Conservation (phyloP, 2,329 filamentous ascomycete species). For the Basipetospora chlamydospora region DNA sequence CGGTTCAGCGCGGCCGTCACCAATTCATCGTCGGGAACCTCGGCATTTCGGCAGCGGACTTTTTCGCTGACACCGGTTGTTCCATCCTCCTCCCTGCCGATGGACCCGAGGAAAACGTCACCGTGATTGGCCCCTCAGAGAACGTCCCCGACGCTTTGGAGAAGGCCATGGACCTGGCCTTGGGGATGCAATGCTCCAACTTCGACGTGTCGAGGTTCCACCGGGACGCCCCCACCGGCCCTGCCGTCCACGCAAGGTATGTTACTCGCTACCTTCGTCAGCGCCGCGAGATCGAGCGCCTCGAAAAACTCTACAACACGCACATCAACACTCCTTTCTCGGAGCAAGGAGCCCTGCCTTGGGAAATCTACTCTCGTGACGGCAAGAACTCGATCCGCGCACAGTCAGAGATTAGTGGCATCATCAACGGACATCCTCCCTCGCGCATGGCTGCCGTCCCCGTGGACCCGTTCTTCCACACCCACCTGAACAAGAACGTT, state of each 20-base stretch:
- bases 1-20: constrained; percentile 75
- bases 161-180: constrained; percentile 76
- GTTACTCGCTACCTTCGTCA: constrained; percentile 79
- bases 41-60: constrained; percentile 67
- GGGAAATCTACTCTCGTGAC: constrained; percentile 80
- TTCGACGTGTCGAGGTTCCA: constrained; percentile 75
- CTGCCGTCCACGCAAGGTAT: constrained; percentile 67
- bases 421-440: constrained; percentile 62
- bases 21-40: constrained; percentile 88
- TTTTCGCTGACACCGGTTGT: constrained; percentile 83
- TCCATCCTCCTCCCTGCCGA: constrained; percentile 66
- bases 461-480: constrained; percentile 68
- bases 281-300: constrained; percentile 63
- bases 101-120: constrained; percentile 69
- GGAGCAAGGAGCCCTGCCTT: constrained; percentile 55
- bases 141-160: constrained; percentile 63
- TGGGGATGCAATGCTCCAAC: constrained; percentile 70
- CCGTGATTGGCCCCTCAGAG: constrained; percentile 66
- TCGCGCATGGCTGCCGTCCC: constrained; percentile 51
- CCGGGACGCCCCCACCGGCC: constrained; percentile 54
- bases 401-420: constrained; percentile 57
- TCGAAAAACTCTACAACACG: constrained; percentile 70
- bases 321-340: constrained; percentile 70
- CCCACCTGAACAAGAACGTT: constrained; percentile 52
- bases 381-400: constrained; percentile 69